phyloP scores from a whole-genome alignment of 495 filamentous ascomycete genomes.

The Lepidopterella palustris region DNA sequence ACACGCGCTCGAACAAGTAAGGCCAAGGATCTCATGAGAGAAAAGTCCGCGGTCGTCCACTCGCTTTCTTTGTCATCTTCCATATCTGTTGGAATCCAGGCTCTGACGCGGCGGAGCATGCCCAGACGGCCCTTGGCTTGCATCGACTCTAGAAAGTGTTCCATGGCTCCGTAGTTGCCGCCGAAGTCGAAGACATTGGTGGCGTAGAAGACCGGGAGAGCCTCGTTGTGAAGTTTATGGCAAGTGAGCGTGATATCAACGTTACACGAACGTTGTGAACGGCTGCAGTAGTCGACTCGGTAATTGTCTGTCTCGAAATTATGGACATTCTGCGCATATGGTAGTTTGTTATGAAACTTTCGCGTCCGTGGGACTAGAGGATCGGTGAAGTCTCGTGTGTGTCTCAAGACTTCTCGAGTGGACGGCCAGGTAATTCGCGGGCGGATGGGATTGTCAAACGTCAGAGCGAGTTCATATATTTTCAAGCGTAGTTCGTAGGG shows the following conservation, averaged over 20 bases:
- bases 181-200: neutral
- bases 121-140: neutral
- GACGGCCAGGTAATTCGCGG: neutral
- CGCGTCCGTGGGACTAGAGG: neutral
- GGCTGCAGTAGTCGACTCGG: too few relatives aligned
- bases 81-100: neutral
- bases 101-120: neutral
- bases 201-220: neutral
- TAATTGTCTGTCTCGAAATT: neutral
- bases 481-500: neutral
- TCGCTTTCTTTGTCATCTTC: neutral
- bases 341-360: neutral
- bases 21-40: neutral
- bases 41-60: neutral
- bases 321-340: neutral
- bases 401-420: neutral
- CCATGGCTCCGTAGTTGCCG: neutral
- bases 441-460: neutral
- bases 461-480: neutral
- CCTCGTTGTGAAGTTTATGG: neutral
- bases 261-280: too few relatives aligned
- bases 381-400: neutral
- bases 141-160: neutral
- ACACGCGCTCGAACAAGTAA: neutral
- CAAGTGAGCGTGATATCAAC: neutral